Conservation (phyloP, 305 asterid species). For the Fraxinus nigra region DNA sequence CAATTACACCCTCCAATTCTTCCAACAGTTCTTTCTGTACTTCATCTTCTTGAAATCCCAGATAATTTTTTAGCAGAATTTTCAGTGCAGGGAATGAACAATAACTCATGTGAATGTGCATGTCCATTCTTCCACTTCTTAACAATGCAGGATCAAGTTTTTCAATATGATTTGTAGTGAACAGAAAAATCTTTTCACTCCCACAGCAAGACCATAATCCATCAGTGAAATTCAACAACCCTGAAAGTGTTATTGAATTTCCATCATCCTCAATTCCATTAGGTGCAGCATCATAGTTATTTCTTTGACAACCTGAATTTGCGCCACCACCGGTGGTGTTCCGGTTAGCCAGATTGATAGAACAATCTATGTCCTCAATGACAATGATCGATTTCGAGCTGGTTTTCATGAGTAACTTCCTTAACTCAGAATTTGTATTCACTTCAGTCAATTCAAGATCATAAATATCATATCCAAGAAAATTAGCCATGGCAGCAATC, state of each 20-base stretch:
- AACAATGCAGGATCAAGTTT: conserved; percentile 76
- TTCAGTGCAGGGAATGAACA: conserved; percentile 53
- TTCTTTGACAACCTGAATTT: conserved; percentile 7
- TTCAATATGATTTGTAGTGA: conserved; percentile 76
- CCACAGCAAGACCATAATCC: conserved; percentile 91
- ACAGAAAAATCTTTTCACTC: conserved; percentile 83
- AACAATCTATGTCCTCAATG: conserved; percentile 86
- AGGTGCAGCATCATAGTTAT: conserved; percentile 8
- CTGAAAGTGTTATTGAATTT: conserved; percentile 65
- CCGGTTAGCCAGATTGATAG: conserved; percentile 63
- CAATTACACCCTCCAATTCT: conserved; percentile 45
- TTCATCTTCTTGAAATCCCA: conserved; percentile 47
- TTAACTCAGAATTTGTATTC: conserved; percentile 65
- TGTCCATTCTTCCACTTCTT: conserved; percentile 83
- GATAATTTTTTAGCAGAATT: conserved; percentile 65
- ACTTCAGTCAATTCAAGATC: conserved; percentile 83
- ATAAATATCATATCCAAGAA: conserved; percentile 75
- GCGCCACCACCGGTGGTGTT: conserved; percentile 20
- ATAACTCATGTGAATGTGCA: conserved; percentile 81
- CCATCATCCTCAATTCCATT: conserved; percentile 37
- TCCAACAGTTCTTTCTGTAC: conserved; percentile 25
- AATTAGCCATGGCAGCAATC: conserved; percentile 97
- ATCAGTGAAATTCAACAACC: conserved; percentile 79
- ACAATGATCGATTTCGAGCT: conserved; percentile 84
- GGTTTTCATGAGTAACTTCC: conserved; percentile 82